Percentiles rank a stretch among this genome's conserved stretches.
phyloP scores from a whole-genome alignment of 305 asterid genomes.

The Galium porrigens region DNA sequence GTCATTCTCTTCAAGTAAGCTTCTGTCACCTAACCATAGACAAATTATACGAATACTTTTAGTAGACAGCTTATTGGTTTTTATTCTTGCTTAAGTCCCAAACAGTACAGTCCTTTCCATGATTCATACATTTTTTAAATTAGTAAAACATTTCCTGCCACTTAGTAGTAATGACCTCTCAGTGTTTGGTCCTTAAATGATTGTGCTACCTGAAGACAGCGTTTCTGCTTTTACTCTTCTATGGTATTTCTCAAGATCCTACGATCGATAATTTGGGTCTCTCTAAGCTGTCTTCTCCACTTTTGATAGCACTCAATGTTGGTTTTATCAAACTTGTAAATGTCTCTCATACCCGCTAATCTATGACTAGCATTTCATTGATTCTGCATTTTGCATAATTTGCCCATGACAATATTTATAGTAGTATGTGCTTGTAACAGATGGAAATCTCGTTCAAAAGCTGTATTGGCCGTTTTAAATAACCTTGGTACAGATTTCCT shows the following conservation, averaged over 20 bases:
- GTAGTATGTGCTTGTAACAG: constrained; percentile 23
- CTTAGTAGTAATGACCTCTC: neutral
- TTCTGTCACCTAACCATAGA: neutral
- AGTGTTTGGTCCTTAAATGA: no score
- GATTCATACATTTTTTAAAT: neutral
- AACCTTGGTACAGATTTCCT: constrained; percentile 58
- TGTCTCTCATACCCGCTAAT: neutral
- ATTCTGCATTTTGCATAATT: neutral
- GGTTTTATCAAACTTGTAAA: neutral
- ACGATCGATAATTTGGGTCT: neutral
- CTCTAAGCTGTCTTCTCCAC: neutral
- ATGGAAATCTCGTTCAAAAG: constrained; percentile 89
- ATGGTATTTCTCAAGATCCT: neutral
- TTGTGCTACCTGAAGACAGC: neutral
- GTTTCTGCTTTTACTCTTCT: neutral
- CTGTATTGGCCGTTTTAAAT: constrained; percentile 51
- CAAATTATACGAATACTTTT: neutral
- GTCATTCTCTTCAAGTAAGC: neutral
- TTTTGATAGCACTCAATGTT: neutral
- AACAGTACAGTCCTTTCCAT: neutral
- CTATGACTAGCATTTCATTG: neutral
- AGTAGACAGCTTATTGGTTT: neutral
- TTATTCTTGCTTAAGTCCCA: neutral
- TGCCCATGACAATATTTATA: neutral
- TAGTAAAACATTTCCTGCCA: neutral